Percentiles rank a stretch among this genome's conserved stretches.
Evolutionary conservation across 202 grass and related monocot species (phyloP).

Genomic region (Dendrocalamus latiflorus): DNA sequence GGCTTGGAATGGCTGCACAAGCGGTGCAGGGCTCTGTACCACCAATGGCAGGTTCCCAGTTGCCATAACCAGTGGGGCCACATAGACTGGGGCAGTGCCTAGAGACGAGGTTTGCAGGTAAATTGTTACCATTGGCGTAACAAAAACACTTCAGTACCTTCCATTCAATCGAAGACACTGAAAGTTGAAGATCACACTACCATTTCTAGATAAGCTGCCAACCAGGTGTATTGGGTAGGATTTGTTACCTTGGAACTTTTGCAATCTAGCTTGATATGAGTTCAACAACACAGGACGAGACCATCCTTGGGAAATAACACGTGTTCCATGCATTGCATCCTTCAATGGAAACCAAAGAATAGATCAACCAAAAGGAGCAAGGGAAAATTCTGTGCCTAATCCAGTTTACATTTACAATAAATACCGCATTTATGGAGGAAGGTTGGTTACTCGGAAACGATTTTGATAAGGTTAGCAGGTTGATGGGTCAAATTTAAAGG

Average conservation of each 20-base stretch:
- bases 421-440: neutral
- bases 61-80: constrained; percentile 45
- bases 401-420: constrained; percentile 15
- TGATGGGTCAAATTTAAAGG: neutral
- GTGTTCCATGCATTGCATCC: constrained; percentile 68
- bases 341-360: constrained; percentile 37
- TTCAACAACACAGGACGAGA: constrained; percentile 49
- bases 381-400: neutral
- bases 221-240: neutral
- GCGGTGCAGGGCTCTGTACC: constrained; percentile 43
- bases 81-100: constrained; percentile 44
- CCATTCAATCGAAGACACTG: neutral
- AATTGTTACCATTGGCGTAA: neutral
- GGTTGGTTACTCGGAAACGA: neutral
- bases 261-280: constrained; percentile 57
- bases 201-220: constrained; percentile 5
- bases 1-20: constrained; percentile 54
- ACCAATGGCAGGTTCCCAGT: constrained; percentile 50
- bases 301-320: constrained; percentile 65
- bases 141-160: neutral
- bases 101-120: constrained; percentile 20
- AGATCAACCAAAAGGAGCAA: constrained; percentile 19
- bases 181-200: constrained; percentile 1
- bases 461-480: neutral
- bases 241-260: constrained; percentile 81